Percentiles rank a stretch among this genome's conserved stretches.
These are phyloP conservation scores for Davidsoniella eucalypti DNA, from an alignment of 2,329 filamentous ascomycete genomes.

Conservation along the genomic window DNA sequence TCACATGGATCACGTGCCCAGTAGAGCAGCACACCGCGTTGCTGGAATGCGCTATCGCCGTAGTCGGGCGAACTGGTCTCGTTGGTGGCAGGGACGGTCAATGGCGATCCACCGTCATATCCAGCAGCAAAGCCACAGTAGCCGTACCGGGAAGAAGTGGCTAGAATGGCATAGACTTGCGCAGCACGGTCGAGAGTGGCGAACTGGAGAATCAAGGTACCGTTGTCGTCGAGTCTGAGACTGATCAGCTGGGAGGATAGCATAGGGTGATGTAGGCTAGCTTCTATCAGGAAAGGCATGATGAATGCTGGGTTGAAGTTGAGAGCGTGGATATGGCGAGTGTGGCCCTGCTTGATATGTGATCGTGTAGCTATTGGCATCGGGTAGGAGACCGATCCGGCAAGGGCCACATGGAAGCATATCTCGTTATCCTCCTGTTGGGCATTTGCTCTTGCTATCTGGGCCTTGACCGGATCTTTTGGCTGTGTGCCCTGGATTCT, in stretches of 20 bases:
- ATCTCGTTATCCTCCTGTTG: neutral
- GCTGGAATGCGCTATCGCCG: neutral
- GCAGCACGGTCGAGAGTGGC: neutral
- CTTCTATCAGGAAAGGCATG: conserved; percentile 3
- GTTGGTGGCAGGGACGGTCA: no score
- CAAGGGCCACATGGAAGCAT: neutral
- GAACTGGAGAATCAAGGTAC: conserved; percentile 3
- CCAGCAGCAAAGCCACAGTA: neutral
- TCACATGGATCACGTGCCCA: conserved; percentile 8
- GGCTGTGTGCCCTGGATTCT: neutral
- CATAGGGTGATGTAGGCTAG: neutral
- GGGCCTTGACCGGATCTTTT: neutral
- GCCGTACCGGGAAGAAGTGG: neutral
- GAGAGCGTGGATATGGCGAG: conserved; percentile 4
- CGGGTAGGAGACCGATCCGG: conserved; percentile 4
- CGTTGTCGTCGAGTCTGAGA: conserved; percentile 2
- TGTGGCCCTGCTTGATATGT: conserved; percentile 10
- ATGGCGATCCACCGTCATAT: no score
- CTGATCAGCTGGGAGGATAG: neutral
- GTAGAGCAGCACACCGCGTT: neutral
- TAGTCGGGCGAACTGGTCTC: no score
- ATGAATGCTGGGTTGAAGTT: conserved; percentile 6
- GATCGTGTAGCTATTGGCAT: conserved; percentile 5
- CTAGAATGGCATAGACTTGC: neutral
- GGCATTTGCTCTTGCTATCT: neutral